Evolutionary conservation across 2,329 filamentous ascomycete species (phyloP).

Genomic region (Neonectria neomacrospora): DNA sequence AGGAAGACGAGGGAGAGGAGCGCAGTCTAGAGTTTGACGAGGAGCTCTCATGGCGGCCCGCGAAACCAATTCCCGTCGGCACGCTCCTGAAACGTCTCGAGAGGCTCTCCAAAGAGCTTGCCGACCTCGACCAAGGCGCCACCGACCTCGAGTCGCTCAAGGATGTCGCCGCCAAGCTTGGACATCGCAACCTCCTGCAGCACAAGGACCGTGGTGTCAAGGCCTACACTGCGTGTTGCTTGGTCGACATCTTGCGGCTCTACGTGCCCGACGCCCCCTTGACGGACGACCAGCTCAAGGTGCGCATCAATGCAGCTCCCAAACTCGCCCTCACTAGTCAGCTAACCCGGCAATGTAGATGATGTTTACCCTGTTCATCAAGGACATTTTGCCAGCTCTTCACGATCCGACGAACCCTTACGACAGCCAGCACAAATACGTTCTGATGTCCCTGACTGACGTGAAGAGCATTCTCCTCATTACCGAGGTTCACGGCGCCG

Average conservation of each 20-base stretch:
- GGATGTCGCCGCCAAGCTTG: constrained; percentile 86
- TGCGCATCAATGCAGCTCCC: constrained; percentile 49
- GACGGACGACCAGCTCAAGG: constrained; percentile 89
- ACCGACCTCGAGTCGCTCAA: constrained; percentile 84
- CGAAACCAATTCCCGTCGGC: constrained; percentile 85
- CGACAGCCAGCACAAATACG: constrained; percentile 92
- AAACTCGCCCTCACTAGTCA: constrained; percentile 5
- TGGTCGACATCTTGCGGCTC: constrained; percentile 92
- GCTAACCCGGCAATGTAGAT: constrained; percentile 67
- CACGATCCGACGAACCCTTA: constrained; percentile 90
- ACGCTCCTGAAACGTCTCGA: constrained; percentile 86
- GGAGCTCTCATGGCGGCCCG: constrained; percentile 89
- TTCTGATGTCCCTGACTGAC: constrained; percentile 87
- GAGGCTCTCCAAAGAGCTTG: constrained; percentile 82
- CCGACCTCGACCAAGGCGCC: constrained; percentile 87
- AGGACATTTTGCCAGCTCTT: constrained; percentile 83
- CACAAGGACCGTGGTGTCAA: constrained; percentile 96
- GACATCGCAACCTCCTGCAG: constrained; percentile 80
- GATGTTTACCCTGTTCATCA: constrained; percentile 91
- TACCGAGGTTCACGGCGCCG: constrained; percentile 85
- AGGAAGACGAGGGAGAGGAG: constrained; percentile 44
- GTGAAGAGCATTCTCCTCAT: constrained; percentile 95
- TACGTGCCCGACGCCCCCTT: constrained; percentile 97
- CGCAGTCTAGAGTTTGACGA: constrained; percentile 80
- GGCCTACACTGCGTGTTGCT: constrained; percentile 87